These are phyloP conservation scores for Nematocida sp. DNA, from an alignment of 371 early-diverging fungal species.

Conservation along the genomic window DNA sequence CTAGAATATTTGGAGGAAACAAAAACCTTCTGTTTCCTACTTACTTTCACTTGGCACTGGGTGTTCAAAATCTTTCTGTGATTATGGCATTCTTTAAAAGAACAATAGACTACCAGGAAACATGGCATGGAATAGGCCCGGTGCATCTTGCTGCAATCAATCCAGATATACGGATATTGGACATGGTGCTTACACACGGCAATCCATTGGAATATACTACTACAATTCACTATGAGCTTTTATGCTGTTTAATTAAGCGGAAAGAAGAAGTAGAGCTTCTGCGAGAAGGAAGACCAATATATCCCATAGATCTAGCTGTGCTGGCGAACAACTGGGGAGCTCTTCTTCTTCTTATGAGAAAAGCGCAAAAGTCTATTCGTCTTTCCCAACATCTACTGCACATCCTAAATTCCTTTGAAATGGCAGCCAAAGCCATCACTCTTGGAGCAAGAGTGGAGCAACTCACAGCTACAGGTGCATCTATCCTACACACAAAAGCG, in stretches of 20 bases:
- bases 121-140: constrained; percentile 49
- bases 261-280: not conserved
- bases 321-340: constrained; percentile 44
- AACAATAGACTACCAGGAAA: constrained; percentile 42
- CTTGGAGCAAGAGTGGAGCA: constrained; percentile 33
- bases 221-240: constrained; percentile 28
- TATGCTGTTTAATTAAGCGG: constrained; percentile 7
- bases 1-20: constrained; percentile 53
- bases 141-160: constrained; percentile 52
- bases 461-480: not conserved
- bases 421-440: constrained; percentile 41
- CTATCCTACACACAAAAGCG: constrained; percentile 38
- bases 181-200: constrained; percentile 40
- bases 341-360: constrained; percentile 44
- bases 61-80: constrained; percentile 24
- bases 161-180: constrained; percentile 38
- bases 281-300: constrained; percentile 19
- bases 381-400: constrained; percentile 45
- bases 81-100: constrained; percentile 46
- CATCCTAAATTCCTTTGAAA: constrained; percentile 43
- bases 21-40: constrained; percentile 33
- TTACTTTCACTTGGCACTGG: constrained; percentile 46
- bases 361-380: constrained; percentile 21
- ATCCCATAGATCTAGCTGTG: constrained; percentile 45
- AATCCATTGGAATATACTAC: constrained; percentile 43